These are phyloP conservation scores for Colletotrichum liriopes DNA, from an alignment of 2,329 filamentous ascomycete species.

Conservation along the genomic window DNA sequence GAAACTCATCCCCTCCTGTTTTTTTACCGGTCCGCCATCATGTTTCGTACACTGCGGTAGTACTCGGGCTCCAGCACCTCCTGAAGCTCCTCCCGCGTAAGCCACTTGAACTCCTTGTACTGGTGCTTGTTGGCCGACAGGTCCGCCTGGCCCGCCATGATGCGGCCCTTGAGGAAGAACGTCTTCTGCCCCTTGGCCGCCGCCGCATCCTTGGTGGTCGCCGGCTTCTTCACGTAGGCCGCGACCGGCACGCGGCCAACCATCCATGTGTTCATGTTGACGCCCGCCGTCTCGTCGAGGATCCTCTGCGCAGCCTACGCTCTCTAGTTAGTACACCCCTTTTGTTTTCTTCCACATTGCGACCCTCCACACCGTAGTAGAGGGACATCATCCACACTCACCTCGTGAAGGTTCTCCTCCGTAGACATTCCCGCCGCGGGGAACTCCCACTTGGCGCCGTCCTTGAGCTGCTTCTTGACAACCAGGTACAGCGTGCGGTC, in stretches of 20 bases:
- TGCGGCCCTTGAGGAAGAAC: slow-evolving; percentile 96
- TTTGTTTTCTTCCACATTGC: background rate
- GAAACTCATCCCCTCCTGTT: too few relatives aligned
- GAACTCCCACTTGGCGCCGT: slow-evolving; percentile 84
- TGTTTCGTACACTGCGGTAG: slow-evolving; percentile 83
- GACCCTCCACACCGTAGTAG: background rate
- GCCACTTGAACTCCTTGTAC: slow-evolving; percentile 89
- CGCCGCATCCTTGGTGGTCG: slow-evolving; percentile 60
- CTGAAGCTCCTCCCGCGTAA: slow-evolving; percentile 89
- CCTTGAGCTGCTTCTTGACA: slow-evolving; percentile 71
- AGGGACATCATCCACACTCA: slow-evolving; percentile 61
- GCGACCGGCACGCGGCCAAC: slow-evolving; percentile 92
- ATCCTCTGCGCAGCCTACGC: slow-evolving; percentile 85
- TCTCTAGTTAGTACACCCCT: background rate
- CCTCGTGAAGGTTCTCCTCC: slow-evolving; percentile 86
- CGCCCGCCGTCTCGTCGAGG: slow-evolving; percentile 82
- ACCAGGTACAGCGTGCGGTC: slow-evolving; percentile 90
- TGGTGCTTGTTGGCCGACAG: slow-evolving; percentile 80
- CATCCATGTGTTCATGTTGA: slow-evolving; percentile 99
- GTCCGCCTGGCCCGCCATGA: slow-evolving; percentile 96
- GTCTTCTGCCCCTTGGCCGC: slow-evolving; percentile 79
- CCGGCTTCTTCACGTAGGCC: slow-evolving; percentile 75
- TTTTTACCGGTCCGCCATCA: slow-evolving; percentile 82
- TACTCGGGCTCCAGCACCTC: slow-evolving; percentile 77
- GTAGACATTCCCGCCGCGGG: slow-evolving; percentile 79